Evolutionary conservation across 2,329 filamentous ascomycete species (phyloP).

Genomic region (Cylindrodendrum hubeiense): DNA sequence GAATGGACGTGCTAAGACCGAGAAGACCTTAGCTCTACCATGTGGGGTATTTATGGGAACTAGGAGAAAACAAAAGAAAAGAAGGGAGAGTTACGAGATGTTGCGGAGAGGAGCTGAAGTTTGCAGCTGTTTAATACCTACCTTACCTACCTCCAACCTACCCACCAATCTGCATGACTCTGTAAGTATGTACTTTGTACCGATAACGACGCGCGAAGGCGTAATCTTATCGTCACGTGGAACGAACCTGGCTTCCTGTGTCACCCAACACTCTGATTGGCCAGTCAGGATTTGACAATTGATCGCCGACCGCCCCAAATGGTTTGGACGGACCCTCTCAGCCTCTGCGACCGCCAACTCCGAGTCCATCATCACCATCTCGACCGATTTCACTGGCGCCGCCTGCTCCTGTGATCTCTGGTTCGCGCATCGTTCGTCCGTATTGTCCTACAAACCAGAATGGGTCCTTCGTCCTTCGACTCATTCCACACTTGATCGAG

Average conservation of each 20-base stretch:
- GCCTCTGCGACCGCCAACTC: constrained; percentile 34
- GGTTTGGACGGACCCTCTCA: constrained; percentile 39
- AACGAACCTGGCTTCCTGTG: constrained; percentile 6
- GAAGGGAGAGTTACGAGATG: background rate
- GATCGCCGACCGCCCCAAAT: constrained; percentile 35
- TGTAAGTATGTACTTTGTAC: background rate
- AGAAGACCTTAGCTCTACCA: background rate
- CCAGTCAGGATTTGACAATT: constrained; percentile 38
- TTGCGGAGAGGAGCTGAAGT: background rate
- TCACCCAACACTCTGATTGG: constrained; percentile 31
- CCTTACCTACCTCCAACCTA: no score
- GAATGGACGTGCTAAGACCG: background rate
- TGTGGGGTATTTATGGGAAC: background rate
- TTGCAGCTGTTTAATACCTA: background rate
- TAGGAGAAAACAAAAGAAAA: background rate
- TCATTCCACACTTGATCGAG: constrained; percentile 30
- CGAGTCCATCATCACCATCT: constrained; percentile 34
- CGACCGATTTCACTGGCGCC: constrained; percentile 20
- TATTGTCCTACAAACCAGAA: constrained; percentile 26
- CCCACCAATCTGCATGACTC: background rate
- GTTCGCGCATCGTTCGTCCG: constrained; percentile 23
- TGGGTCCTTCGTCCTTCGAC: constrained; percentile 28
- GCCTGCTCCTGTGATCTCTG: constrained; percentile 23
- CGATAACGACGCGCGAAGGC: constrained; percentile 8
- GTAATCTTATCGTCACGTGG: constrained; percentile 45